A percentile compares a stretch with the other conserved stretches of the same genome.
phyloP scores from a whole-genome alignment of 148 eudicot species.

The Drosera capensis region DNA sequence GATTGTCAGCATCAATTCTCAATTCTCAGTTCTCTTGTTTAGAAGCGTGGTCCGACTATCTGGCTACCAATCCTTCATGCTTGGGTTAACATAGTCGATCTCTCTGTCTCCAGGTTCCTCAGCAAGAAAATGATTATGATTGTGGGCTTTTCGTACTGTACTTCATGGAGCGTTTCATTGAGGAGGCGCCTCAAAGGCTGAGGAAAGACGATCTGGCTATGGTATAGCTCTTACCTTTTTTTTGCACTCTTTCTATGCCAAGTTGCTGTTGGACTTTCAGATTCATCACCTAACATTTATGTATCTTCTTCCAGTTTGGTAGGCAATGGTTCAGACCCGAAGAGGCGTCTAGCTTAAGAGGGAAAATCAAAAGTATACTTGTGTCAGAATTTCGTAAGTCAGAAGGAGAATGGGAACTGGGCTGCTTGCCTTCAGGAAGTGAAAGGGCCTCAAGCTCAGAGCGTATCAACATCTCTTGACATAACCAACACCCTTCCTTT shows the following conservation, averaged over 20 bases:
- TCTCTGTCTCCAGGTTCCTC: too few species aligned
- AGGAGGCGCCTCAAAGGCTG: constrained; percentile 58
- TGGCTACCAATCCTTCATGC: too few species aligned
- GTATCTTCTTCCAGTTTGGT: constrained; percentile 36
- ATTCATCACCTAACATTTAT: neutral
- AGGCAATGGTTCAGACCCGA: constrained; percentile 62
- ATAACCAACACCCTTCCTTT: too few species aligned
- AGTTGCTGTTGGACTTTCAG: neutral
- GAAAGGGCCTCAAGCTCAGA: too few species aligned
- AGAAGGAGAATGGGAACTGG: constrained; percentile 12
- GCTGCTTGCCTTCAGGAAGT: constrained; percentile 13
- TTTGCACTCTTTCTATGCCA: too few species aligned
- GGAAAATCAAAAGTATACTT: constrained; percentile 36
- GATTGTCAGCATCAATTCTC: too few species aligned
- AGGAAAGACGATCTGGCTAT: constrained; percentile 25
- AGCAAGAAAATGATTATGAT: constrained; percentile 77
- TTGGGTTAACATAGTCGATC: too few species aligned
- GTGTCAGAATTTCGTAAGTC: constrained; percentile 26
- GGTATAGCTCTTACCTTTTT: constrained; percentile 30
- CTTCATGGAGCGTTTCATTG: constrained; percentile 78
- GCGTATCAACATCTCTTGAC: too few species aligned
- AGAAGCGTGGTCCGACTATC: too few species aligned
- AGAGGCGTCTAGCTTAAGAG: constrained; percentile 74
- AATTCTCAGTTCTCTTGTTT: too few species aligned
- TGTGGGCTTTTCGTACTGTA: constrained; percentile 86